Evolutionary conservation across 192 early-diverging fungal genomes (phyloP).

Genomic region (Neocallimastix lanati): DNA sequence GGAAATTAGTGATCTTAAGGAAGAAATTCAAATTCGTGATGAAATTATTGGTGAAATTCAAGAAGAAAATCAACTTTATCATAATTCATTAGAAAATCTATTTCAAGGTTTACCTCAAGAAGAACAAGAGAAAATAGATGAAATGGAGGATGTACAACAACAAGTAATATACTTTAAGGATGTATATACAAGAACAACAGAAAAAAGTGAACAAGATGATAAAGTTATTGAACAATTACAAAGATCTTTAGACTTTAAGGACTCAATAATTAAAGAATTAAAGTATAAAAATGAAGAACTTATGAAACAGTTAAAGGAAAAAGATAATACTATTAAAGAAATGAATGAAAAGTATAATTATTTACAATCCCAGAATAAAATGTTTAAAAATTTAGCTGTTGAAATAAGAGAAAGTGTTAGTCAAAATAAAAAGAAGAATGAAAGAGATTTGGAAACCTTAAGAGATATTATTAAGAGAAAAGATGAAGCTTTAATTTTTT

Average conservation of each 20-base stretch:
- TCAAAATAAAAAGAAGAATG: background rate
- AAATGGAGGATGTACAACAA: background rate
- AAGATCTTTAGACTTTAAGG: background rate
- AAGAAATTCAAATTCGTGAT: background rate
- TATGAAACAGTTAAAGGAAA: background rate
- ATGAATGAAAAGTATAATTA: background rate
- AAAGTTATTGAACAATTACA: background rate
- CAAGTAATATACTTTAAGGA: background rate
- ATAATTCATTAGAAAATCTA: background rate
- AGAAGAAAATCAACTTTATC: background rate
- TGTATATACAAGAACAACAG: background rate
- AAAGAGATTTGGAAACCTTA: background rate
- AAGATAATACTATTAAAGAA: background rate
- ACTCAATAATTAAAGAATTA: background rate
- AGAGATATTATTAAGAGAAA: background rate
- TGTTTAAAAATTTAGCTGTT: background rate
- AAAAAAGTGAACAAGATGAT: background rate
- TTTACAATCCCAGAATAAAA: background rate
- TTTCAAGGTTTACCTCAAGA: background rate
- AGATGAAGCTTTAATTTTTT: background rate
- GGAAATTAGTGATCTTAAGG: background rate
- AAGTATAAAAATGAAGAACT: background rate
- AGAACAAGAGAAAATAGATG: background rate
- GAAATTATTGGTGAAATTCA: background rate
- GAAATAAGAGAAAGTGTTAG: background rate